A percentile compares a stretch with the other conserved stretches of the same genome.
Conservation (phyloP, 176 grass and related monocot species). For the Puya raimondii region DNA sequence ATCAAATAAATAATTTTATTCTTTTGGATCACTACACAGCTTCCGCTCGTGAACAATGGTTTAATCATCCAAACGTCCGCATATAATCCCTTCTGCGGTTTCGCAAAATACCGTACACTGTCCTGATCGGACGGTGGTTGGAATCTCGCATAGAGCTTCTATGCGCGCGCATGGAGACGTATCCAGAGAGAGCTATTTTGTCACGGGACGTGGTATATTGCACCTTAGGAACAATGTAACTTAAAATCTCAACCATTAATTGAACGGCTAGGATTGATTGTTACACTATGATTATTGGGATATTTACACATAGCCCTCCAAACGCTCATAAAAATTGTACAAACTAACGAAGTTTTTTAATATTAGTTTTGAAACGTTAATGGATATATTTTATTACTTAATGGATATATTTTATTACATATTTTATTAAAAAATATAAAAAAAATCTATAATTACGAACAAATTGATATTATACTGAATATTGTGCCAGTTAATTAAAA, state of each 20-base stretch:
- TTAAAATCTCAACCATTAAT: not conserved
- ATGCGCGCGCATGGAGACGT: not conserved
- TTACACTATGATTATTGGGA: not conserved
- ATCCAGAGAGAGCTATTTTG: not conserved
- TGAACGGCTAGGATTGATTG: not conserved
- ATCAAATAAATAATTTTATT: not conserved
- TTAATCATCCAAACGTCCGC: not conserved
- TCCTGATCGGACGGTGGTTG: not conserved
- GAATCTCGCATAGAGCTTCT: not conserved
- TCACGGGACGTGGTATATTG: not conserved
- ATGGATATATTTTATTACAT: no score
- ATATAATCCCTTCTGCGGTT: slow-evolving; percentile 4
- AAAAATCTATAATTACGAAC: no score
- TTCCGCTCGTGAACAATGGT: not conserved
- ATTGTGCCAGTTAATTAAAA: no score
- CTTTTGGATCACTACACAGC: not conserved
- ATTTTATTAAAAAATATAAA: no score
- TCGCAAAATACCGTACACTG: not conserved
- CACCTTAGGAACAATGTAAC: not conserved
- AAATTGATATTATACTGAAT: no score
- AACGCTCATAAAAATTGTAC: no score
- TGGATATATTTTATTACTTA: no score
- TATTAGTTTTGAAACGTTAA: no score
- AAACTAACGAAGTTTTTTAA: no score
- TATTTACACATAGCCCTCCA: no score